Base-by-base conservation (phyloP, 768 basidiomycete species). In the Trametes cubensis region DNA sequence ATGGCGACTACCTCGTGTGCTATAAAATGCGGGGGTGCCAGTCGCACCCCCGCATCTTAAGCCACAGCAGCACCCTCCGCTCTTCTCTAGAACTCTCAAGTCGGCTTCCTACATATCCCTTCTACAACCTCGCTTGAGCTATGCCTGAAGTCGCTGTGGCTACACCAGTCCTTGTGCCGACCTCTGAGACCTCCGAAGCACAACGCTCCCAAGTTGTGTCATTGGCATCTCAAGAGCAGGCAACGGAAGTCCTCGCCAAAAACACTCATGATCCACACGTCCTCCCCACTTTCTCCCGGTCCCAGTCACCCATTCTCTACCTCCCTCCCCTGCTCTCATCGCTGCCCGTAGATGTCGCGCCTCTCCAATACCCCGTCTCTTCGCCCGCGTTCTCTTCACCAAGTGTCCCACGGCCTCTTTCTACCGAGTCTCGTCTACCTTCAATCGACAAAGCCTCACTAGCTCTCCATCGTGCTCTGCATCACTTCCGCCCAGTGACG, bases 301-400 rank as follows among this genome's bases (percentile, higher is more conserved):
- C 80, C 74, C 25, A 65, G 72, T 25, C 68, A 3, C 83, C 86
- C 5, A 79, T 94, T 45, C 77, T 95, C 25, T 95, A 94, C 73
- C 84, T 94, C 20, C 94, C 92, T 3, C 94, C 92, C 2, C 80
- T 94, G 17, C 80, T 95, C 20, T 94, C 92, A 1, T 89, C 87
- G 25, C 79, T 92, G 0, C 90, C 90, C 11, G 73, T 75, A 25
- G 73, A 74, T 34, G 62, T 82, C 40, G 68, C 75, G 6, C 21
- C 65, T 67, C 62, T 71, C 60, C 23, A 42, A 38, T 53, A 59
- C 59, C 41, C 57, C 8, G 10, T 40, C 26, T 42, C 58, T 20
- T 44, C 67, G 63, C 59, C 61, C 6, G 47, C 48, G 14, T 79
- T 50, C 47, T 55, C 58, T 10, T 60, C 63, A 18, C 58, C 58